phyloP scores from a whole-genome alignment of 495 filamentous ascomycete species.

The Aspergillus avenaceus region DNA sequence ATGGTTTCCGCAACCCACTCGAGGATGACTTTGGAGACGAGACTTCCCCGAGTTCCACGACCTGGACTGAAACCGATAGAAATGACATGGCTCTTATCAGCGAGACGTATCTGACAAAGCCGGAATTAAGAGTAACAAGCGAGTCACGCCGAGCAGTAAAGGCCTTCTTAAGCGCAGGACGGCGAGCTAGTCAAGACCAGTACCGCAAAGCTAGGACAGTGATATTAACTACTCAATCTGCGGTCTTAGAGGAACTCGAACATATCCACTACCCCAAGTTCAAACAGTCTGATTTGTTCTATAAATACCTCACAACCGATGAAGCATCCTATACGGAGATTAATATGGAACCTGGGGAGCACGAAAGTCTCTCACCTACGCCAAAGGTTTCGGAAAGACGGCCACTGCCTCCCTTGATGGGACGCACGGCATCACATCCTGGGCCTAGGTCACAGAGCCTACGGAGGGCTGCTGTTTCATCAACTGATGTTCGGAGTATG shows the following conservation, averaged over 20 bases:
- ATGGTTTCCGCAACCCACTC: constrained; percentile 92
- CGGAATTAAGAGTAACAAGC: constrained; percentile 73
- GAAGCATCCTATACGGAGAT: constrained; percentile 55
- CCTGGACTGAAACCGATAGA: constrained; percentile 82
- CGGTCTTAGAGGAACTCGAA: constrained; percentile 78
- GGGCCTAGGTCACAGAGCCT: constrained; percentile 41
- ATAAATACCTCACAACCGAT: constrained; percentile 89
- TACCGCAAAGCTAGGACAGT: constrained; percentile 81
- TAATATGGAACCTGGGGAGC: constrained; percentile 19
- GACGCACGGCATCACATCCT: constrained; percentile 39
- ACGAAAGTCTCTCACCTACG: constrained; percentile 21
- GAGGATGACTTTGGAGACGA: constrained; percentile 82
- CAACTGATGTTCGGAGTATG: constrained; percentile 48
- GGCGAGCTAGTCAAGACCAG: constrained; percentile 68
- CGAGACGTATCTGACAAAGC: constrained; percentile 77
- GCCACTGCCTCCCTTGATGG: constrained; percentile 38
- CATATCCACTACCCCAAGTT: constrained; percentile 76
- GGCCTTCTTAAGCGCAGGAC: constrained; percentile 73
- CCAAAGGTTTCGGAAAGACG: constrained; percentile 32
- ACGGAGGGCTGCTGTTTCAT: constrained; percentile 54
- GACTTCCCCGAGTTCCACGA: constrained; percentile 53
- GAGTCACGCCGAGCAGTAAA: constrained; percentile 65
- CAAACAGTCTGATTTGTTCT: constrained; percentile 87
- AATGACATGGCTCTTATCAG: constrained; percentile 86
- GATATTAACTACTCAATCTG: constrained; percentile 77